phyloP scores from a whole-genome alignment of 805 yeast genomes.

The Blastobotrys robertii region DNA sequence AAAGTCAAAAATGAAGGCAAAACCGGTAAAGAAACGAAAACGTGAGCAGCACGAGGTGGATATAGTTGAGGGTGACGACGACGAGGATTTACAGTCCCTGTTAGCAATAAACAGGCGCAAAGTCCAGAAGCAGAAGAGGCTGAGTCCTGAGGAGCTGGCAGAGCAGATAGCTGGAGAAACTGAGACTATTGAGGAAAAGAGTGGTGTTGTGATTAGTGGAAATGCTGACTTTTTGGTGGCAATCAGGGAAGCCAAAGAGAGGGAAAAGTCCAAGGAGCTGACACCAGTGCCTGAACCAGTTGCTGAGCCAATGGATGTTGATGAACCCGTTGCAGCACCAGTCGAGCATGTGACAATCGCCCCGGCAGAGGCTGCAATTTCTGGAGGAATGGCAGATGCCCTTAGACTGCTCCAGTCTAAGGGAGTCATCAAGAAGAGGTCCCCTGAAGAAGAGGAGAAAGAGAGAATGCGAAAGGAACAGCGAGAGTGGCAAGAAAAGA shows the following conservation, averaged over 20 bases:
- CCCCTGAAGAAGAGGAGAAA: slow-evolving; percentile 16
- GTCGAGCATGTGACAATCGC: slow-evolving; percentile 4
- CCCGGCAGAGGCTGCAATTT: slow-evolving; percentile 14
- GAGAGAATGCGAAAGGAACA: slow-evolving; percentile 16
- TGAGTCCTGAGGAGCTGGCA: slow-evolving; percentile 27
- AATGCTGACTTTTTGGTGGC: slow-evolving; percentile 33
- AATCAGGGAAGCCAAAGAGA: slow-evolving; percentile 9
- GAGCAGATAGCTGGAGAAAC: slow-evolving; percentile 29
- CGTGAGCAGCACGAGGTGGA: slow-evolving; percentile 24
- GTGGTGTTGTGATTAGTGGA: slow-evolving; percentile 32
- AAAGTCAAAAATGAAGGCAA: slow-evolving; percentile 33
- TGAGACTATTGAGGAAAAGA: slow-evolving; percentile 15
- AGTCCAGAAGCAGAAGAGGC: slow-evolving; percentile 22
- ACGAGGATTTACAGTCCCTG: slow-evolving; percentile 28
- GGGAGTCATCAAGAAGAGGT: slow-evolving; percentile 21
- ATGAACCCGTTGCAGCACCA: not conserved
- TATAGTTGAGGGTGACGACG: slow-evolving; percentile 22
- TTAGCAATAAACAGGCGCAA: slow-evolving; percentile 23
- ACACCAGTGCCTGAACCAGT: slow-evolving; percentile 7
- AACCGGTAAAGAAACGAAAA: slow-evolving; percentile 30
- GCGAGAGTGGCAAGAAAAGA: slow-evolving; percentile 16
- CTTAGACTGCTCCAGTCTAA: slow-evolving; percentile 26
- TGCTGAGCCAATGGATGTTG: slow-evolving; percentile 5
- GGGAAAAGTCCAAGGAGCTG: slow-evolving; percentile 5
- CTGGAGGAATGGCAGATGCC: slow-evolving; percentile 31